phyloP scores from a whole-genome alignment of 352 stramenopile species.

The Globisporangium polare region DNA sequence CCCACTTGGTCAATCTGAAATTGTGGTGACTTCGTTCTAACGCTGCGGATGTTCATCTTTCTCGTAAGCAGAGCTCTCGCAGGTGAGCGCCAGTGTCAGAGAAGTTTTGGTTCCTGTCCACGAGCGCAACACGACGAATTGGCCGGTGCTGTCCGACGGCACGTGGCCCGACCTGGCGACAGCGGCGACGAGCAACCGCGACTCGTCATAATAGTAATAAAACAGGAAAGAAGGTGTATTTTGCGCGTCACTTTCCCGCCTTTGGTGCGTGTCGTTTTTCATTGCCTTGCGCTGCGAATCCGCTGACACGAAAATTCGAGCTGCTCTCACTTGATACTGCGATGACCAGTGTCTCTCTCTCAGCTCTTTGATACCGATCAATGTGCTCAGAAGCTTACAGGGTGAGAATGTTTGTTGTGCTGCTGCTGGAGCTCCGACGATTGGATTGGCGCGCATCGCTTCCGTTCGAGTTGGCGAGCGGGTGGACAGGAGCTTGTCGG shows the following conservation, averaged over 20 bases:
- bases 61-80: slow-evolving; percentile 53
- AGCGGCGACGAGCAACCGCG: slow-evolving; percentile 18
- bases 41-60: background rate
- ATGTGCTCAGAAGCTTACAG: no score
- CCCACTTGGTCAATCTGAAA: background rate
- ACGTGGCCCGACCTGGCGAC: slow-evolving; percentile 51
- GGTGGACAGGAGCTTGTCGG: slow-evolving; percentile 25
- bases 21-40: background rate
- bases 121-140: slow-evolving; percentile 69
- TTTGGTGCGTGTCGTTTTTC: slow-evolving; percentile 4
- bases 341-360: background rate
- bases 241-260: slow-evolving; percentile 24
- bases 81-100: slow-evolving; percentile 62
- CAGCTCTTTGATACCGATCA: no score
- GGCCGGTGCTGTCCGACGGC: slow-evolving; percentile 66
- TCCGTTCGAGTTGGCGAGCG: slow-evolving; percentile 15
- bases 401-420: slow-evolving; percentile 57
- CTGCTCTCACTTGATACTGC: background rate
- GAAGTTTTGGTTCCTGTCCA: slow-evolving; percentile 78
- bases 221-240: slow-evolving; percentile 47
- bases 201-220: slow-evolving; percentile 23
- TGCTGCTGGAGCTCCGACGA: slow-evolving; percentile 3
- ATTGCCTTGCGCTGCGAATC: background rate
- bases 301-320: no score
- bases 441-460: slow-evolving; percentile 4